Evolutionary conservation across 306 rosid genomes (phyloP), one percentile per base, ranked within the genome.

Genomic region (Cucumis melo): DNA sequence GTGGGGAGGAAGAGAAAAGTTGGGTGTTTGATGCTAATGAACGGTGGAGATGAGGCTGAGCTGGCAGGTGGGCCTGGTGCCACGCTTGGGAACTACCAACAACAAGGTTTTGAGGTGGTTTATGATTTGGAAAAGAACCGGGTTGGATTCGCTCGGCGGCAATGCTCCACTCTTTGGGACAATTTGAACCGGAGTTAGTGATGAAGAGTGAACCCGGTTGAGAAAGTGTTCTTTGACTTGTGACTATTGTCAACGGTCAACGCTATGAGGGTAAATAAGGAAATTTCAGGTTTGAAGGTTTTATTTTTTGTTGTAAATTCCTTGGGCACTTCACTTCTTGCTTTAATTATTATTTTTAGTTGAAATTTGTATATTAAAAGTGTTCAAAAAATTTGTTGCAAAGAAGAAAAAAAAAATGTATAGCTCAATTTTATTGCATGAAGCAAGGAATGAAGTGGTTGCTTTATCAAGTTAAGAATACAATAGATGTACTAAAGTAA

Each of bases 21-120:
- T 1, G 99, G 97, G 12, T 94, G 99, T 60, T 48, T 92, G 91
- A 92, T 92, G 97, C 10, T 94, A 81, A 90, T 94, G 95, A 85
- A 89, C 93, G 97, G 96, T 19, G 99, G 97, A 0, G 93, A 89
- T 87, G 97, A 89, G 27, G 50, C 42, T n/a, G 98, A 93, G 27
- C 82, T 84, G 23, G 80, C 76, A 10, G 96, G 84, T 76, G 98
- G 98, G 73, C 98, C 98, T 7, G 90, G 91, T 54, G 99, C 97
- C 2, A 90, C 86, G 0, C 89, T 94, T 1, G 99, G 99, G 41
- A 94, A 94, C 80, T 94, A 94, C 12, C 97, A 94, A 59, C 99
- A 94, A 72, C 99, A 94, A 50, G 96, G 97, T 1, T 91, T 94
- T 74, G 97, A 94, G 70, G 95, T 94, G 24, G 88, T 84, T 2